A percentile compares a stretch with the other conserved stretches of the same genome.
These are phyloP conservation scores for Saccharum hybrid DNA, from an alignment of 202 grass and related monocot species.

Conservation along the genomic window DNA sequence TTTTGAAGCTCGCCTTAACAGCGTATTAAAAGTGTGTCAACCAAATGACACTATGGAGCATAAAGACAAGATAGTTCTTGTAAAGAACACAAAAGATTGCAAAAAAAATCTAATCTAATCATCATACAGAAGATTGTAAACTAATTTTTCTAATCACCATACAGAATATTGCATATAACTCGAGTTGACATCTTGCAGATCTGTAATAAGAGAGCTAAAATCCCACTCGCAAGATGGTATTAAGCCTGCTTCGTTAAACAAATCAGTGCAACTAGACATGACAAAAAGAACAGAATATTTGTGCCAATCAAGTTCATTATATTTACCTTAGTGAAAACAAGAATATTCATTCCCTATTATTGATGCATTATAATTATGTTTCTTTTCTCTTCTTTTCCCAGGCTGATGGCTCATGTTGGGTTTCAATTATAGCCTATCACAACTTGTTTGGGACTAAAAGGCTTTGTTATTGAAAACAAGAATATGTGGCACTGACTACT, in stretches of 20 bases:
- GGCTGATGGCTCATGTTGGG: background rate
- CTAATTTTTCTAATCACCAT: background rate
- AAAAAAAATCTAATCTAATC: background rate
- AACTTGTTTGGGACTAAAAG: background rate
- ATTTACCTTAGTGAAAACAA: background rate
- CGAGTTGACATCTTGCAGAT: background rate
- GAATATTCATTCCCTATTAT: background rate
- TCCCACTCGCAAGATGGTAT: conserved; percentile 12
- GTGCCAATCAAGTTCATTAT: conserved; percentile 22
- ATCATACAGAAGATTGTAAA: conserved; percentile 3
- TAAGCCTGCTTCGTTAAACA: background rate
- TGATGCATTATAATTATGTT: background rate
- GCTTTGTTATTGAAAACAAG: background rate
- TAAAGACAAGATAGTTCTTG: conserved; percentile 20
- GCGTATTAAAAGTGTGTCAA: background rate
- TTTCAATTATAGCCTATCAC: background rate
- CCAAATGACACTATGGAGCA: background rate
- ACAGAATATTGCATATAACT: background rate
- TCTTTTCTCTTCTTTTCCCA: background rate
- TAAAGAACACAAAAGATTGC: background rate
- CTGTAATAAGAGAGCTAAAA: background rate
- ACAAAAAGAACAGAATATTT: background rate
- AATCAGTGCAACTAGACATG: background rate
- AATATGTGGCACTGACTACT: background rate
- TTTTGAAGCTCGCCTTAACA: conserved; percentile 27